Conservation (phyloP, 768 basidiomycete genomes). For the Termitomyces sp. region DNA sequence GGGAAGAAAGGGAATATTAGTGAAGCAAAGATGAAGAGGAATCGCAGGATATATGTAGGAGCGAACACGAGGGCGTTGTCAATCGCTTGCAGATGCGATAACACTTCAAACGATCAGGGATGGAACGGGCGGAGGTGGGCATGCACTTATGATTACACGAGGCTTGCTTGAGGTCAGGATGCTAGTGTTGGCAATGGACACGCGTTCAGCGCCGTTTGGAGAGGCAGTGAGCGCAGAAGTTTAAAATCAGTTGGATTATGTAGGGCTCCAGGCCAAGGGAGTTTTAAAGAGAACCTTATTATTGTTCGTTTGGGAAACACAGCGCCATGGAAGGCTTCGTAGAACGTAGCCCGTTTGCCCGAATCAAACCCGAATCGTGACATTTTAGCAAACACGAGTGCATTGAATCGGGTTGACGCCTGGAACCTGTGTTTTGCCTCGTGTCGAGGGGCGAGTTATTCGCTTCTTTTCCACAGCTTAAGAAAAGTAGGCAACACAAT, state of each 20-base stretch:
- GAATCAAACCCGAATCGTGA: slow-evolving; percentile 19
- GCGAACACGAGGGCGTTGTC: slow-evolving; percentile 25
- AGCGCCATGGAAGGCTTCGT: slow-evolving; percentile 28
- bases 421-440: slow-evolving; percentile 34
- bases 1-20: slow-evolving; percentile 52
- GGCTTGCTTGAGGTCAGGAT: slow-evolving; percentile 41
- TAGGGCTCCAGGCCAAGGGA: slow-evolving; percentile 18
- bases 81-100: slow-evolving; percentile 32
- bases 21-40: slow-evolving; percentile 43
- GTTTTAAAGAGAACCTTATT: slow-evolving; percentile 36
- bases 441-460: slow-evolving; percentile 27
- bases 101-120: slow-evolving; percentile 38
- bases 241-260: slow-evolving; percentile 20
- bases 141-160: slow-evolving; percentile 44
- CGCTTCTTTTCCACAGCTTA: slow-evolving; percentile 16
- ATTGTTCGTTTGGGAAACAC: slow-evolving; percentile 31
- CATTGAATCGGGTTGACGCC: slow-evolving; percentile 32
- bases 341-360: slow-evolving; percentile 24
- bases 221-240: slow-evolving; percentile 19
- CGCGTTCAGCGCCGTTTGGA: slow-evolving; percentile 27
- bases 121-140: slow-evolving; percentile 36
- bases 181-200: slow-evolving; percentile 16
- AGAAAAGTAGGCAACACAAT: slow-evolving; percentile 10
- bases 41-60: slow-evolving; percentile 46
- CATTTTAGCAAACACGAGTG: slow-evolving; percentile 29